Evolutionary conservation across 2,329 filamentous ascomycete species (phyloP).

Genomic region (Purpureocillium lavendulum): DNA sequence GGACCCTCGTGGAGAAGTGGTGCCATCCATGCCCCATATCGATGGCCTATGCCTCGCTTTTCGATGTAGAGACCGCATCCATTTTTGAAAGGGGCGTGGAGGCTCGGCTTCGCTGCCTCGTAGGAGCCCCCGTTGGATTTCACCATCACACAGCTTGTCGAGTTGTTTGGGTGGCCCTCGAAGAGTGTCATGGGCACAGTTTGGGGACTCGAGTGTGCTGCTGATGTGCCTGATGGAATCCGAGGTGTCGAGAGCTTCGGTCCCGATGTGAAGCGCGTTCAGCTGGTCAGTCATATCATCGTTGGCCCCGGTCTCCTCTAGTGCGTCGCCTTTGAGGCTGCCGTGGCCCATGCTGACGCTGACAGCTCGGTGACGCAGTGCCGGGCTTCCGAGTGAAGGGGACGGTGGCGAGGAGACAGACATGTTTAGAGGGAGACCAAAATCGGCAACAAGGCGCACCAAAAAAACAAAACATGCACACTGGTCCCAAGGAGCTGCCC

Average conservation of each 20-base stretch:
- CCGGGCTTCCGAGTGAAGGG: not conserved
- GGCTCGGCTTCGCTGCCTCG: constrained; percentile 6
- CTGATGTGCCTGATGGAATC: constrained; percentile 23
- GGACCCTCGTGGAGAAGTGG: constrained; percentile 5
- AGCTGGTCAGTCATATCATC: constrained; percentile 20
- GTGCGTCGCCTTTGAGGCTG: constrained; percentile 5
- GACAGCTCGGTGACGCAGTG: no score
- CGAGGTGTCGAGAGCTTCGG: constrained; percentile 27
- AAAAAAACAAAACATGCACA: constrained; percentile 22
- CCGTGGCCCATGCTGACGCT: no score
- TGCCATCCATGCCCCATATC: constrained; percentile 1
- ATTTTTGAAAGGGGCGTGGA: constrained; percentile 54
- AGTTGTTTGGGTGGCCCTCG: constrained; percentile 16
- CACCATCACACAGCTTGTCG: constrained; percentile 10
- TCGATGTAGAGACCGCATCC: constrained; percentile 62
- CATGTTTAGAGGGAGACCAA: constrained; percentile 22
- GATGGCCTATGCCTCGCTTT: constrained; percentile 35
- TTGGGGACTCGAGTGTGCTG: constrained; percentile 2
- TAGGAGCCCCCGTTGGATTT: not conserved
- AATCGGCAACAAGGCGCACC: constrained; percentile 9
- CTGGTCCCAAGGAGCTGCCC: constrained; percentile 32
- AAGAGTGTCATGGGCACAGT: not conserved
- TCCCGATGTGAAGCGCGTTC: constrained; percentile 15
- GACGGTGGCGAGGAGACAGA: constrained; percentile 21
- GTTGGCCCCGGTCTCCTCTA: constrained; percentile 17